A percentile compares a stretch with the other conserved stretches of the same genome.
phyloP scores from a whole-genome alignment of 331 rosid species.

The Quercus phellos region DNA sequence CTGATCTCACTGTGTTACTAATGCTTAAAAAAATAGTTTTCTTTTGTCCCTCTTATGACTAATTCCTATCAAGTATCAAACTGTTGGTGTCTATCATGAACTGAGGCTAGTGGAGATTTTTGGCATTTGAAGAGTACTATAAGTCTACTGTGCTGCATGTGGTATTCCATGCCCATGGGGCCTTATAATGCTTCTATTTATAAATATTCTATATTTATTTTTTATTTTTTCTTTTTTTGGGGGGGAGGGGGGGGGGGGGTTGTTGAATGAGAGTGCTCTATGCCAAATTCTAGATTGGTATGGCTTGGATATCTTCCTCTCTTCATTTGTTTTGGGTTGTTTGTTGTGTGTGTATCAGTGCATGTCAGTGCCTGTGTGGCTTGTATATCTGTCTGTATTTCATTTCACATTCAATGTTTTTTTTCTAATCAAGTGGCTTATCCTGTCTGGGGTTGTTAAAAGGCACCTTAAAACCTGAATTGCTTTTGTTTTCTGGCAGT shows the following conservation, averaged over 20 bases:
- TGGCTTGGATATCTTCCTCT: too few relatives aligned
- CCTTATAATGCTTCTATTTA: neutral
- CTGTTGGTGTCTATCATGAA: neutral
- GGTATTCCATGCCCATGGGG: neutral
- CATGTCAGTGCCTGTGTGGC: too few relatives aligned
- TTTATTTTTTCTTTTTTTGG: too few relatives aligned
- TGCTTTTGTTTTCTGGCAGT: slow-evolving; percentile 48
- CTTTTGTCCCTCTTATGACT: neutral
- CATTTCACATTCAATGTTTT: neutral
- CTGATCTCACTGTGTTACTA: neutral
- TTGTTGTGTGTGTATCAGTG: too few relatives aligned
- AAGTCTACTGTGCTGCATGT: neutral
- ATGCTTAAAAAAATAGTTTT: neutral
- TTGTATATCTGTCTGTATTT: too few relatives aligned
- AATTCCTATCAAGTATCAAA: neutral
- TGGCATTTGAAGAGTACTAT: neutral
- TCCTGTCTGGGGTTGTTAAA: slow-evolving; percentile 7
- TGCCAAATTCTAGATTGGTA: too few relatives aligned
- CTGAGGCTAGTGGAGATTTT: neutral
- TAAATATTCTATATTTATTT: too few relatives aligned
- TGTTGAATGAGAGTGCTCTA: too few relatives aligned
- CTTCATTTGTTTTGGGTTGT: too few relatives aligned
- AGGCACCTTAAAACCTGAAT: slow-evolving; percentile 24
- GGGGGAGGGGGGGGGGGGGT: too few relatives aligned
- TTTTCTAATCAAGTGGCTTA: neutral